phyloP scores from a whole-genome alignment of 371 early-diverging fungal species.

The Mucor lusitanicus region DNA sequence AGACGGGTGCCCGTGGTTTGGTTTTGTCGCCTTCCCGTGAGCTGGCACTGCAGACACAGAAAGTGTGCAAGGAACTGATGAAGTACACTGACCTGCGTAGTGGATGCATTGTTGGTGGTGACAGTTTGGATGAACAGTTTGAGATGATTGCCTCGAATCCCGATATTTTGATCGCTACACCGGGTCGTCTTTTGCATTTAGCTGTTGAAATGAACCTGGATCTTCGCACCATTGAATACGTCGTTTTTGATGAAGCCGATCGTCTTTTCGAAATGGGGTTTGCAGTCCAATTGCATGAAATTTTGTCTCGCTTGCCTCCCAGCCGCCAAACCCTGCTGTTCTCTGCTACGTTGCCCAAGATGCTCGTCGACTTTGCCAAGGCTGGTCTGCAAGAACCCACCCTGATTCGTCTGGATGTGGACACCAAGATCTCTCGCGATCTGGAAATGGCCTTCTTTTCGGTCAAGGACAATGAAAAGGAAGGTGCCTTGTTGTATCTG shows the following conservation, averaged over 20 bases:
- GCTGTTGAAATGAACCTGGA: constrained; percentile 93
- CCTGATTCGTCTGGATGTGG: constrained; percentile 90
- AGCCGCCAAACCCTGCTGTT: constrained; percentile 91
- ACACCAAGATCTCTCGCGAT: constrained; percentile 91
- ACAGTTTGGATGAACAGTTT: constrained; percentile 92
- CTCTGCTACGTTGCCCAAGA: constrained; percentile 93
- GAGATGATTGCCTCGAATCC: constrained; percentile 89
- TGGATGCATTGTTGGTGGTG: constrained; percentile 95
- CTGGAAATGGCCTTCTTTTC: constrained; percentile 91
- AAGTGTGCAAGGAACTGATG: constrained; percentile 86
- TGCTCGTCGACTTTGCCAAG: constrained; percentile 93
- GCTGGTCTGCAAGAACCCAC: constrained; percentile 94
- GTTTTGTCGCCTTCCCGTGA: constrained; percentile 95
- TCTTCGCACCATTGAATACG: constrained; percentile 86
- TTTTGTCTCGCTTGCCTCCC: constrained; percentile 81
- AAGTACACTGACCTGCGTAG: constrained; percentile 91
- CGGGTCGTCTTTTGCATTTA: constrained; percentile 96
- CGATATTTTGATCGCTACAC: constrained; percentile 97
- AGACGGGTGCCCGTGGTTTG: constrained; percentile 86
- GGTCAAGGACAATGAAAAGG: constrained; percentile 84
- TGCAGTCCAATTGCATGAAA: constrained; percentile 92
- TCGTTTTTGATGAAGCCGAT: constrained; percentile 99
- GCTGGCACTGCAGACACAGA: constrained; percentile 95
- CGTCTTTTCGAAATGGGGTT: constrained; percentile 98
- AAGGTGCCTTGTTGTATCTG: constrained; percentile 85